Base-by-base conservation (phyloP, 73 alveolate species). In the Paramecium sexaurelia region DNA sequence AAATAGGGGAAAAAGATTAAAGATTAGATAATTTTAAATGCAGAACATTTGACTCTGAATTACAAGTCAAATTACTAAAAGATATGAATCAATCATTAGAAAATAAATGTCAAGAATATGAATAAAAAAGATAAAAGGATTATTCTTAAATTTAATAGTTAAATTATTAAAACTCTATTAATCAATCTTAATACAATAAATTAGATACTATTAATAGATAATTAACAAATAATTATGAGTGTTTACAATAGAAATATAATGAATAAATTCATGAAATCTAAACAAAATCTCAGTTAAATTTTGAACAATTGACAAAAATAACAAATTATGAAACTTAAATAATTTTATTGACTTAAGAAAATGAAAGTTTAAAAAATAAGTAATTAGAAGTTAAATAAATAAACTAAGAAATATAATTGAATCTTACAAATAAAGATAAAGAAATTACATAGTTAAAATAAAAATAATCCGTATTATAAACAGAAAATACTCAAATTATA, bases 21-120 rank as follows among this genome's bases (percentile, higher is more conserved):
- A 61, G 83, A 61, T 29, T 61, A 61, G 83, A 61, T 29, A 61
- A 61, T 61, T 8, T 61, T 2, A 61, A 32, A 61, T 61, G 83
- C 9, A 61, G 83, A 61, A 32, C 83, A 1, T 61, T 61, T 24
- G 83, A 61, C 26, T 61, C 83, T 22, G 83, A 61, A 61, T 29
- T 32, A 26, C 7, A 61, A 32, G 83, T 32, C 2, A 61, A 32
- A 61, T 13, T 61, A 10, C 13, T 26, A 2, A 61, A 61, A 8
- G 83, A 61, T 4, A 29, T 61, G 43, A 61, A 61, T 61, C 17
- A 61, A 61, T 61, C 20, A 11, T 61, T 61, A 61, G 83, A 61
- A 11, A 10, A 6, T 29, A 61, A 61, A 61, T 61, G 26, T 29
- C 17, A 61, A 29, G 83, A 61, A 8, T 61, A 61, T 61, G 83